phyloP scores from a whole-genome alignment of 2,329 filamentous ascomycete genomes.

The Zymoseptoria tritici region DNA sequence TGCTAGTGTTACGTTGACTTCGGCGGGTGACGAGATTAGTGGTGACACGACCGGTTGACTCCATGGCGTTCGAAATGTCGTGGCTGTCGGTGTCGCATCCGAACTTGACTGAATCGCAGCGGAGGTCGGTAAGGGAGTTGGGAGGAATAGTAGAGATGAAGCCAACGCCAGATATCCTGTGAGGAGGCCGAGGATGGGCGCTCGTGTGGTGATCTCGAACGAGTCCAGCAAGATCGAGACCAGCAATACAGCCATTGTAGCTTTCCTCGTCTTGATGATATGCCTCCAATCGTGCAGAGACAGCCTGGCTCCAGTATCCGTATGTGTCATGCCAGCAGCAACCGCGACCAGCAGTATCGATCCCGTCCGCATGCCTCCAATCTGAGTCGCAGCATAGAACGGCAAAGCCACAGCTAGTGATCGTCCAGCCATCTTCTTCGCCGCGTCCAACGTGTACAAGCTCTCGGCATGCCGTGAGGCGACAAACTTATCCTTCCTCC shows the following conservation, averaged over 20 bases:
- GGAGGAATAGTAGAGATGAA: conserved; percentile 36
- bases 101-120: conserved; percentile 1
- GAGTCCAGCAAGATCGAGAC: conserved; percentile 31
- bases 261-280: conserved; percentile 31
- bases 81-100: conserved; percentile 6
- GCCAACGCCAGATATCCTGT: conserved; percentile 43
- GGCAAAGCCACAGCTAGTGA: conserved; percentile 36
- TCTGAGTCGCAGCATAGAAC: conserved; percentile 48
- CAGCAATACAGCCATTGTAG: conserved; percentile 31
- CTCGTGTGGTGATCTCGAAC: conserved; percentile 24
- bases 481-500: conserved; percentile 23
- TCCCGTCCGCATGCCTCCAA: conserved; percentile 49
- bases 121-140: conserved; percentile 40
- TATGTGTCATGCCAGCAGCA: conserved; percentile 38
- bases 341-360: conserved; percentile 43
- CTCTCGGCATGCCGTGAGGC: conserved; percentile 5
- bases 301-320: conserved; percentile 13
- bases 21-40: conserved; percentile 33
- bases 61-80: conserved; percentile 16
- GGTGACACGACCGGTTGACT: conserved; percentile 18
- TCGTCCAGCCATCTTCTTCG: conserved; percentile 17
- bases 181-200: conserved; percentile 26
- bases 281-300: conserved; percentile 25
- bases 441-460: conserved; percentile 9
- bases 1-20: conserved; percentile 37